Base-by-base conservation (phyloP, 441 rosid genomes). In the Cnidoscolus chayamansa region DNA sequence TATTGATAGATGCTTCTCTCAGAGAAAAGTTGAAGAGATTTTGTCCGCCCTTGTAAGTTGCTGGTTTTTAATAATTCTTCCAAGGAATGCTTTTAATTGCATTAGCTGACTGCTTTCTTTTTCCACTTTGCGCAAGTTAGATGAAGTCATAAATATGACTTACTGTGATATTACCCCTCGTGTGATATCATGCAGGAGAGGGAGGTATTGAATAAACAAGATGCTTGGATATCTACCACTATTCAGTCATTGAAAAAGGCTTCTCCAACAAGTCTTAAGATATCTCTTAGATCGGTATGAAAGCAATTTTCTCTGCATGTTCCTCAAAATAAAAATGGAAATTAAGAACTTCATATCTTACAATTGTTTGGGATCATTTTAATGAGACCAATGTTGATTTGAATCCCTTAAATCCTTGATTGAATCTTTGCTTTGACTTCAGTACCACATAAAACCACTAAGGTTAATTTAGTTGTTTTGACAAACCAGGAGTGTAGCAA, bases 221-320 rank as follows among this genome's bases (percentile, higher is more conserved):
- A 91, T 77, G 85, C 73, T 70, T 92, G 97, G 99, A 77, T 89
- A 78, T 71, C 84, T 61, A 51, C 82, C 54, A 79, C 88, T 5
- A 82, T 89, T 77, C 69, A 74, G 70, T 77, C 86, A 15, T 70
- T 94, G 82, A 92, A 86, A 82, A 84, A 79, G 79, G 95, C 92
- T 76, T 95, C 95, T 62, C 98, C 99, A 64, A 91, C 88, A 57
- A 92, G 98, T 84, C 97, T 95, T 70, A 95, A 92, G 77, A 86
- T 92, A 71, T 83, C 92, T 72, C 98, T 95, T 65, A 85, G 88
- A 91, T 88, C 92, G 73, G 98, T 95, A 83, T 49, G 7, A 63
- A 40, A 7, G 7, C 20, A 20, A 4, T 49, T 25, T 20, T 61
- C 45, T n/a, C 11, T 13, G 12, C 51, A 17, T 25, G 35, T 45